Evolutionary conservation across 2,329 filamentous ascomycete genomes (phyloP).

Genomic region (Calonectria pauciramosa): DNA sequence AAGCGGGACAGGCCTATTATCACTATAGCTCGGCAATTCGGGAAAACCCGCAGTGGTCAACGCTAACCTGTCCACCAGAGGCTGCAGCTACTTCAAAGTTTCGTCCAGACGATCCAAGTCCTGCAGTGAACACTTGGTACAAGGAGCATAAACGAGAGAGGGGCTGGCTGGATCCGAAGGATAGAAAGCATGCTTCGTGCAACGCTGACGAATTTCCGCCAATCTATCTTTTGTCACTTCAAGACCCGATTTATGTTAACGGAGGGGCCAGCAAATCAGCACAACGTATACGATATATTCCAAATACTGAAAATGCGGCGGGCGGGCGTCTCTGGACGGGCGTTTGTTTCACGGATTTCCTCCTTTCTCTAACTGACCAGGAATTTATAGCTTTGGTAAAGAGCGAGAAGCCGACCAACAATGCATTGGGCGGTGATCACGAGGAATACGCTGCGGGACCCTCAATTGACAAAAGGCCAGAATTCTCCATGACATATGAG

Average conservation of each 20-base stretch:
- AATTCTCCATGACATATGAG: background rate
- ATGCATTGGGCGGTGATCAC: too few relatives aligned
- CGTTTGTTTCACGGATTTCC: background rate
- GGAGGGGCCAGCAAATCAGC: background rate
- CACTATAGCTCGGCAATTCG: constrained; percentile 20
- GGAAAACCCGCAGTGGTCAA: constrained; percentile 10
- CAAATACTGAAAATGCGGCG: background rate
- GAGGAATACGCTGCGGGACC: background rate
- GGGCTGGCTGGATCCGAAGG: background rate
- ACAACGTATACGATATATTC: background rate
- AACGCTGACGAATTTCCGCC: background rate
- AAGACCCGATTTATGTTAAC: background rate
- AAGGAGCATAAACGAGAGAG: background rate
- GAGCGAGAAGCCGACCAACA: background rate
- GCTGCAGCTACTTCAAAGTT: background rate
- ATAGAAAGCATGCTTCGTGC: background rate
- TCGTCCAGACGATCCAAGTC: background rate
- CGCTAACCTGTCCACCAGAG: constrained; percentile 12
- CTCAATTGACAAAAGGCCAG: background rate
- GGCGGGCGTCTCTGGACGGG: background rate
- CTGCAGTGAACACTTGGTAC: background rate
- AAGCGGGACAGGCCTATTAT: constrained; percentile 8
- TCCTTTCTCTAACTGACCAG: background rate
- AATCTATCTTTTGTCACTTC: background rate
- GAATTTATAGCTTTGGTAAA: background rate